Percentiles rank a stretch among this genome's conserved stretches.
phyloP scores from a whole-genome alignment of 2,329 filamentous ascomycete species.

The Calcarisporium arbuscula region DNA sequence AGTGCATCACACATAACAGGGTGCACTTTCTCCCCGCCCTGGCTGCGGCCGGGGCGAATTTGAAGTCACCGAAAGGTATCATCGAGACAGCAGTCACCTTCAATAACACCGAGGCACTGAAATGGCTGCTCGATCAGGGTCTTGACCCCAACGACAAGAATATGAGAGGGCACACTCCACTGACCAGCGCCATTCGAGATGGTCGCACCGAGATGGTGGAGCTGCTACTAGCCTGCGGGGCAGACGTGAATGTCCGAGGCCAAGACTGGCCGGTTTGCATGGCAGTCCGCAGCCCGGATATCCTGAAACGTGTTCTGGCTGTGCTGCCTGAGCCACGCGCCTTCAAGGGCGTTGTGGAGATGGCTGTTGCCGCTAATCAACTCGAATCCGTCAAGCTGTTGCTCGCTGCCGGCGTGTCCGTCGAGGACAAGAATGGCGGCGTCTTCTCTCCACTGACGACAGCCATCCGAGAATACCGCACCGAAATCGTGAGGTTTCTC shows the following conservation, averaged over 20 bases:
- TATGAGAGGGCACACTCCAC: conserved; percentile 51
- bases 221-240: conserved; percentile 49
- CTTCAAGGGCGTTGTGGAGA: conserved; percentile 62
- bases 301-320: conserved; percentile 53
- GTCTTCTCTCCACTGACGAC: conserved; percentile 66
- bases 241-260: conserved; percentile 56
- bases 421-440: conserved; percentile 66
- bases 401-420: conserved; percentile 56
- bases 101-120: conserved; percentile 55
- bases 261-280: conserved; percentile 67
- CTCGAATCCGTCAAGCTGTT: conserved; percentile 62
- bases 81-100: conserved; percentile 56
- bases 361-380: conserved; percentile 60
- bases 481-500: conserved; percentile 55
- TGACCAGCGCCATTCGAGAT: conserved; percentile 61
- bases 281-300: conserved; percentile 54
- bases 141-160: conserved; percentile 55
- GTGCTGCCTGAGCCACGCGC: conserved; percentile 52
- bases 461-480: conserved; percentile 56
- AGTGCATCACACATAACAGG: conserved; percentile 61
- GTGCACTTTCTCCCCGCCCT: conserved; percentile 54
- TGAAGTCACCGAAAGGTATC: conserved; percentile 56
- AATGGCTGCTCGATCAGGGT: conserved; percentile 54
- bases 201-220: conserved; percentile 54
- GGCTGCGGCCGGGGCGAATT: conserved; percentile 53